Conservation (phyloP, 768 basidiomycete species). For the Plicaturopsis crispa region DNA sequence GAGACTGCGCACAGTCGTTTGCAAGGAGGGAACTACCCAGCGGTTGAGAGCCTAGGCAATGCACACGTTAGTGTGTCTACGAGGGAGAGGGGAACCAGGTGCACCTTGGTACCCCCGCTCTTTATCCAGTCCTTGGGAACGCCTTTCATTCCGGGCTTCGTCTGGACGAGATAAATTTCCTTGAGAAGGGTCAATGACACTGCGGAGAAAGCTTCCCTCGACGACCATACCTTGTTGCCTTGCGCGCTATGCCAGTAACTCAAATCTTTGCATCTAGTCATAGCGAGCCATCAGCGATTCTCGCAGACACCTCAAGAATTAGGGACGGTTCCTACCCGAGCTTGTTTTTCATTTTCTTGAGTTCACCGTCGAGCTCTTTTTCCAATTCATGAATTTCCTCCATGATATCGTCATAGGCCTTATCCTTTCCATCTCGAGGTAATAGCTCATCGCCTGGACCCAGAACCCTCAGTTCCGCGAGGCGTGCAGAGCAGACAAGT, state of each 20-base stretch:
- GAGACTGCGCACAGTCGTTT: slow-evolving; percentile 63
- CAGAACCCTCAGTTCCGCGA: not conserved
- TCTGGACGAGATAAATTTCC: slow-evolving; percentile 91
- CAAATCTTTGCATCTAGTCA: slow-evolving; percentile 31
- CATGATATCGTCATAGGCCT: slow-evolving; percentile 73
- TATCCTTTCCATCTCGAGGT: slow-evolving; percentile 81
- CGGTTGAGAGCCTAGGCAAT: slow-evolving; percentile 48
- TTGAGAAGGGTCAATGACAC: slow-evolving; percentile 17
- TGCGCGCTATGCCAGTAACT: slow-evolving; percentile 70
- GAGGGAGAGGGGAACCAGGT: slow-evolving; percentile 4
- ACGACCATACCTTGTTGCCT: slow-evolving; percentile 63
- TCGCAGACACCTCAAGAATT: slow-evolving; percentile 2
- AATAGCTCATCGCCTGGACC: slow-evolving; percentile 48
- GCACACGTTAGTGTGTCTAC: not conserved
- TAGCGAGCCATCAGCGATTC: slow-evolving; percentile 14
- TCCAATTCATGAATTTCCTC: slow-evolving; percentile 68
- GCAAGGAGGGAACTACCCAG: slow-evolving; percentile 70
- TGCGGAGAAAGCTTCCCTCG: not conserved
- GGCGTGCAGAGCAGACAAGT: not conserved
- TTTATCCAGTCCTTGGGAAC: slow-evolving; percentile 86
- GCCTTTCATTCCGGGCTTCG: slow-evolving; percentile 46
- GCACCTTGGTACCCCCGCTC: slow-evolving; percentile 71
- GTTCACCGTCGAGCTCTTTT: slow-evolving; percentile 55
- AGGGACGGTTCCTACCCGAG: slow-evolving; percentile 41
- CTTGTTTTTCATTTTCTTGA: slow-evolving; percentile 60